A percentile compares a stretch with the other conserved stretches of the same genome.
Conservation (phyloP, 148 eudicot genomes). For the Gaultheria prostrata region DNA sequence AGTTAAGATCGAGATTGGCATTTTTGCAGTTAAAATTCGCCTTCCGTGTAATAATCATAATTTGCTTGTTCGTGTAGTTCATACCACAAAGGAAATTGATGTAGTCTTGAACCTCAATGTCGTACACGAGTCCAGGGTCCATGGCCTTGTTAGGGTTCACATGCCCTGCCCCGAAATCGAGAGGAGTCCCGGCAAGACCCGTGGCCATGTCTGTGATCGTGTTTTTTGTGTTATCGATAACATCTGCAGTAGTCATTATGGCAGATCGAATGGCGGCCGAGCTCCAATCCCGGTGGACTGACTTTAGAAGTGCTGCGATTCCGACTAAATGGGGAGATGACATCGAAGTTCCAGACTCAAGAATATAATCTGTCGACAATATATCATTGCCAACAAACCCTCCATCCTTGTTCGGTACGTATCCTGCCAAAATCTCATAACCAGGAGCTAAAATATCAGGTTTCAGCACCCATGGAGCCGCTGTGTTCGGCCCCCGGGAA, state of each 20-base stretch:
- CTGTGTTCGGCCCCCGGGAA: background rate
- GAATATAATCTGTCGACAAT: constrained; percentile 1
- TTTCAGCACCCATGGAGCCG: constrained; percentile 25
- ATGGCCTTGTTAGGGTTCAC: constrained; percentile 19
- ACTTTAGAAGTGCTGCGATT: constrained; percentile 23
- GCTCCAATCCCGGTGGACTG: constrained; percentile 31
- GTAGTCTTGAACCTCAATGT: constrained; percentile 15
- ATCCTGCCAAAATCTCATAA: constrained; percentile 26
- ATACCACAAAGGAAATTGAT: constrained; percentile 25
- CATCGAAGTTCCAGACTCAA: constrained; percentile 27
- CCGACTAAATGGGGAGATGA: constrained; percentile 26
- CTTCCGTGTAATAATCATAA: constrained; percentile 16
- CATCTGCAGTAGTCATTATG: constrained; percentile 33
- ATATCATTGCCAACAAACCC: background rate
- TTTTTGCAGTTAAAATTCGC: constrained; percentile 6
- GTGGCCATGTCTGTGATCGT: constrained; percentile 18
- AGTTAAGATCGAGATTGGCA: constrained; percentile 19
- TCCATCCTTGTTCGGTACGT: constrained; percentile 7
- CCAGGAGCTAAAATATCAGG: constrained; percentile 38
- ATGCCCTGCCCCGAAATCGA: no score
- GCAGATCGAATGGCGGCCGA: constrained; percentile 31
- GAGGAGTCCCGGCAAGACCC: no score
- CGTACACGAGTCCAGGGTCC: constrained; percentile 33
- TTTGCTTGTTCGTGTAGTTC: constrained; percentile 21
- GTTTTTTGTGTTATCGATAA: constrained; percentile 11